A percentile compares a stretch with the other conserved stretches of the same genome.
Conservation (phyloP, 768 basidiomycete genomes). For the Basidioascus undulatus region DNA sequence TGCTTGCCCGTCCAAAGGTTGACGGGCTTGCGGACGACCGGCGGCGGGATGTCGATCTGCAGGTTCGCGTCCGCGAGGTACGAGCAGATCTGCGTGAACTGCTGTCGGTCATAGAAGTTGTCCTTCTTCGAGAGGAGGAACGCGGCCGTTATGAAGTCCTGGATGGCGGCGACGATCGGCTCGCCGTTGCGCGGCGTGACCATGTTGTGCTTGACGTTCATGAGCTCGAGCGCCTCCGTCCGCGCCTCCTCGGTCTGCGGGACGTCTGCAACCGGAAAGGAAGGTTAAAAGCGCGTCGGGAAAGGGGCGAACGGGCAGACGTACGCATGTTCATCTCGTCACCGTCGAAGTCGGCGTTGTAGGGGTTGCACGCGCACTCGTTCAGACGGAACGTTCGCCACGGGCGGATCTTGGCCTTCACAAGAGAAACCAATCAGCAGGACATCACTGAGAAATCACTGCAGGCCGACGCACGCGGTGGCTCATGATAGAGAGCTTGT, state of each 20-base stretch:
- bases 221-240: conserved; percentile 86
- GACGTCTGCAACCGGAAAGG: conserved; percentile 35
- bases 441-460: conserved; percentile 9
- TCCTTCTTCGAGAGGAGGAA: conserved; percentile 84
- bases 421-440: background rate
- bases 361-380: conserved; percentile 97
- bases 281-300: background rate
- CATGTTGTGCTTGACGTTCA: conserved; percentile 89
- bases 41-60: conserved; percentile 86
- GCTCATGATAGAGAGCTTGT: conserved; percentile 98
- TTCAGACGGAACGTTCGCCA: conserved; percentile 95
- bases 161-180: conserved; percentile 96
- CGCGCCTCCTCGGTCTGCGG: conserved; percentile 97
- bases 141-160: conserved; percentile 98
- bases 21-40: conserved; percentile 75
- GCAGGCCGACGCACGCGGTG: too few species aligned
- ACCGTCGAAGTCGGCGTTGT: conserved; percentile 98
- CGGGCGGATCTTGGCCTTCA: conserved; percentile 64
- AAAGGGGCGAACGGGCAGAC: conserved; percentile 14
- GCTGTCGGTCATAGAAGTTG: conserved; percentile 71
- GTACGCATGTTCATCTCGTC: conserved; percentile 98
- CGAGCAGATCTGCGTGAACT: conserved; percentile 90
- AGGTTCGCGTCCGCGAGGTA: conserved; percentile 77
- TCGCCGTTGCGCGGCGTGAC: conserved; percentile 97
- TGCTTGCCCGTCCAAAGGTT: conserved; percentile 97